Percentiles rank a stretch among this genome's conserved stretches.
These are phyloP conservation scores for Candida ortonii DNA, from an alignment of 805 yeast species.

Conservation along the genomic window DNA sequence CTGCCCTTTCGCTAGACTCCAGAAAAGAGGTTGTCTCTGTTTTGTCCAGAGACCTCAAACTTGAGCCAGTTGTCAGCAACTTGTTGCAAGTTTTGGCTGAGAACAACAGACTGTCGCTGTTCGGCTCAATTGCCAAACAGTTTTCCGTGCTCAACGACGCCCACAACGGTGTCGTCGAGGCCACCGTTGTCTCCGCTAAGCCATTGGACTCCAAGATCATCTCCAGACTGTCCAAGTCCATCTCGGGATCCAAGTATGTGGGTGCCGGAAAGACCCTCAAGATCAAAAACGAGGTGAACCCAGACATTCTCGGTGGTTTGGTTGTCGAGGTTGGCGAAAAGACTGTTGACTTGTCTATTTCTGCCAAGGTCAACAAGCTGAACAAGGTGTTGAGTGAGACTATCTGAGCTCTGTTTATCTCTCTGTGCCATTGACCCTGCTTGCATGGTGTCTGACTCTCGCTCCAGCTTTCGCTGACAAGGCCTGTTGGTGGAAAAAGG, in stretches of 20 bases:
- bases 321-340: constrained; percentile 95
- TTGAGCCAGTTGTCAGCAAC: constrained; percentile 74
- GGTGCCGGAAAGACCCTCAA: constrained; percentile 84
- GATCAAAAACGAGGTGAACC: constrained; percentile 77
- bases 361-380: constrained; percentile 80
- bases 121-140: constrained; percentile 63
- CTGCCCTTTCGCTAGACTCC: constrained; percentile 75
- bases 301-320: constrained; percentile 93
- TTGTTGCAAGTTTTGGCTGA: constrained; percentile 84
- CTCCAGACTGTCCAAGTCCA: constrained; percentile 73
- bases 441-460: no score
- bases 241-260: constrained; percentile 74
- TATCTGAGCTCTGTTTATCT: constrained; percentile 57
- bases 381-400: constrained; percentile 87
- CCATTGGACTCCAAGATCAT: constrained; percentile 80
- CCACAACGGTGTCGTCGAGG: constrained; percentile 87
- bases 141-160: constrained; percentile 82
- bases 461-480: no score
- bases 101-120: constrained; percentile 84
- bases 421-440: no score
- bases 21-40: constrained; percentile 68
- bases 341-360: constrained; percentile 89
- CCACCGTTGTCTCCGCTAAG: constrained; percentile 83
- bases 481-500: no score
- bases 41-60: constrained; percentile 44